Percentiles rank a stretch among this genome's conserved stretches.
Evolutionary conservation across 129 eudicot species (phyloP).

Genomic region (Flaveria robusta): DNA sequence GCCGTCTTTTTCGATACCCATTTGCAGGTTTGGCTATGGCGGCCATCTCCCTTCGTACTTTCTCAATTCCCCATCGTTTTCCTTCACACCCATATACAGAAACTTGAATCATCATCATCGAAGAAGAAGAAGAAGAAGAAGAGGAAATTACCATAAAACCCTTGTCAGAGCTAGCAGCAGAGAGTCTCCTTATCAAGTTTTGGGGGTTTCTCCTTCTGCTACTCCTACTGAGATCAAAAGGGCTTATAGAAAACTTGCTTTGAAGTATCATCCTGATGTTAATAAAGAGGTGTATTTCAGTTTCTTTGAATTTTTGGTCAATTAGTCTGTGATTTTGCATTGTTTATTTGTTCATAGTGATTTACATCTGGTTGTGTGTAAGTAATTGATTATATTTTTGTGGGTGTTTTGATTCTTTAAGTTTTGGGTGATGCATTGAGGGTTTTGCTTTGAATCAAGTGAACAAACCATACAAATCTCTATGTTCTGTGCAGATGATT

Average conservation of each 20-base stretch:
- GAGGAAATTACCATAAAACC: slow-evolving; percentile 29
- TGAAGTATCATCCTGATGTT: slow-evolving; percentile 97
- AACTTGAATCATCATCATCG: slow-evolving; percentile 21
- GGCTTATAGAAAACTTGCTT: slow-evolving; percentile 91
- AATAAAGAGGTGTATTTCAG: slow-evolving; percentile 68
- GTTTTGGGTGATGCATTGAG: not conserved
- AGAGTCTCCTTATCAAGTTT: slow-evolving; percentile 84
- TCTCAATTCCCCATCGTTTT: slow-evolving; percentile 11
- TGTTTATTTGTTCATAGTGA: not conserved
- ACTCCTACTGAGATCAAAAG: slow-evolving; percentile 78
- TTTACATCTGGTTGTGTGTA: not conserved
- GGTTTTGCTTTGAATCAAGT: not conserved
- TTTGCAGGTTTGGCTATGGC: slow-evolving; percentile 48
- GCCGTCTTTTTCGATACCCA: slow-evolving; percentile 40
- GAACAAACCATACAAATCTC: not conserved
- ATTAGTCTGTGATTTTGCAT: not conserved
- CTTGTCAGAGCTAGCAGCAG: slow-evolving; percentile 55
- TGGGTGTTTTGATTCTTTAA: not conserved
- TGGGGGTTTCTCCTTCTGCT: slow-evolving; percentile 91
- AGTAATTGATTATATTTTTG: not conserved
- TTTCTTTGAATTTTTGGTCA: not conserved
- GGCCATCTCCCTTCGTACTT: slow-evolving; percentile 22
- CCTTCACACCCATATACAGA: slow-evolving; percentile 34
- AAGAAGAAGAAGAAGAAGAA: slow-evolving; percentile 30
- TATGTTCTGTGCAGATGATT: not conserved